Conservation (phyloP, 805 yeast genomes). For the Aciculoconidium aculeatum region DNA sequence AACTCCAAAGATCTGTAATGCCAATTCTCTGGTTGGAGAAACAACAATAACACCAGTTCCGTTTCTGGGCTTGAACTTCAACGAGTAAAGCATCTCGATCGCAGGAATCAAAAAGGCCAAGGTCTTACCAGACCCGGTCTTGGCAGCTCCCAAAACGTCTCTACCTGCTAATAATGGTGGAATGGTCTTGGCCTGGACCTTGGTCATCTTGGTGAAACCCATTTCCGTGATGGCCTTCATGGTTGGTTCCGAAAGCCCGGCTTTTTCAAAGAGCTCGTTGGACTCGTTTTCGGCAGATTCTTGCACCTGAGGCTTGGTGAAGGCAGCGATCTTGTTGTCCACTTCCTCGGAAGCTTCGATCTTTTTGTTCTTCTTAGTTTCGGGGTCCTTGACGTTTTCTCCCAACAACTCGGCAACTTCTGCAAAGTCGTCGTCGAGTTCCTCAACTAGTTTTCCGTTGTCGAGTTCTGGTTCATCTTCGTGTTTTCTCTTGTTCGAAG, state of each 20-base stretch:
- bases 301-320: conserved; percentile 26
- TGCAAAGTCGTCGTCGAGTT: conserved; percentile 50
- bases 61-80: conserved; percentile 94
- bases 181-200: conserved; percentile 91
- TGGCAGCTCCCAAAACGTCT: conserved; percentile 99
- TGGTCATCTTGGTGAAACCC: conserved; percentile 92
- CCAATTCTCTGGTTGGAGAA: conserved; percentile 96
- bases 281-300: conserved; percentile 21
- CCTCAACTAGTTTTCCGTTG: conserved; percentile 43
- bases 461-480: conserved; percentile 26
- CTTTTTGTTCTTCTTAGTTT: conserved; percentile 20
- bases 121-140: conserved; percentile 98
- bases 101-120: conserved; percentile 95
- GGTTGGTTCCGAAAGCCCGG: conserved; percentile 75
- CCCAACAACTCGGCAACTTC: conserved; percentile 53
- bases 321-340: conserved; percentile 14
- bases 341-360: conserved; percentile 16
- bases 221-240: conserved; percentile 72
- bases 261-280: conserved; percentile 31
- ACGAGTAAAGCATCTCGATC: conserved; percentile 80
- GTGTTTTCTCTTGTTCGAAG: conserved; percentile 17
- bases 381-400: conserved; percentile 37
- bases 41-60: conserved; percentile 97
- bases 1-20: conserved; percentile 95
- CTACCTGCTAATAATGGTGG: conserved; percentile 96